Base-by-base conservation (phyloP, 2,329 filamentous ascomycete species). In the Fusarium sp. region DNA sequence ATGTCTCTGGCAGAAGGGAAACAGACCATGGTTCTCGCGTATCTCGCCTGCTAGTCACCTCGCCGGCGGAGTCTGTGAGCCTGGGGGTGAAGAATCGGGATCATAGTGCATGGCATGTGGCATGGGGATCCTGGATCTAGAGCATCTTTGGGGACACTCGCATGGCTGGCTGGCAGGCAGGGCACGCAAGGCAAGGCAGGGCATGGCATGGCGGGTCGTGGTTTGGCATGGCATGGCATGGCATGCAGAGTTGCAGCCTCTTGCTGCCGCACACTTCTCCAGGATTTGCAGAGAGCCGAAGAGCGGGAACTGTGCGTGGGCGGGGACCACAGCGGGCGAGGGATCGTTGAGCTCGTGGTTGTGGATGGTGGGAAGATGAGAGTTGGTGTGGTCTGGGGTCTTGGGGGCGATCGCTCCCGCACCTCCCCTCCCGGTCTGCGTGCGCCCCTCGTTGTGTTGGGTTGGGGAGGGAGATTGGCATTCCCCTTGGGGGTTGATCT, bases 321-420 rank as follows among this genome's bases (percentile, higher is more conserved):
- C 66, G 69, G 63, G 71, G 71, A 63, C 63, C 20, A 63, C 35
- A 58, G 61, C 59, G 68, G 65, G 58, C 40, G 68, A 68, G 54
- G 67, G 68, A 52, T 70, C 65, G 68, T 74, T 65, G 65, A 61
- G 60, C 57, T 66, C 62, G 62, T 63, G 52, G 62, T 64, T 58
- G 60, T 63, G 59, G 40, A 38, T 47, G 33, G 40, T 47, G 20
- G 40, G 42, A 52, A 38, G 54, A 52, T 10, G 20, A 58, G 27
- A 47, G 35, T 33, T 78, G 78, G 78, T 76, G 74, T 75, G 62
- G 73, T 79, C 76, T 74, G 76, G 78, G 77, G 77, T 78, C 74
- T 70, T 77, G 71, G 77, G 77, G 77, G 74, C 78, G 79, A 81
- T 81, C 79, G 78, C 68, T 81, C 79, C 79, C 79, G 79, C 79